Conservation (phyloP, 441 rosid genomes). For the Brassica balearica region DNA sequence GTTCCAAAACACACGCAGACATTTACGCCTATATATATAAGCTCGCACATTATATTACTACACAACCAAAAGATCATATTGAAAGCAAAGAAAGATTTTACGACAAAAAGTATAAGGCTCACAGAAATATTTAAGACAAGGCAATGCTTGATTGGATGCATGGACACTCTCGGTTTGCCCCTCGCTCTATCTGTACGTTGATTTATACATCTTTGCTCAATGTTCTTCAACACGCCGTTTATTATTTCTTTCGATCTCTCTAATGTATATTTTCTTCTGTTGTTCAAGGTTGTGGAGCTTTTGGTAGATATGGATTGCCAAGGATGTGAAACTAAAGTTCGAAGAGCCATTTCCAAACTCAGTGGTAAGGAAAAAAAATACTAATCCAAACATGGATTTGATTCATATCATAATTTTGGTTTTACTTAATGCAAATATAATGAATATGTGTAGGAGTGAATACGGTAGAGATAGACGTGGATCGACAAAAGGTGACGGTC, state of each 20-base stretch:
- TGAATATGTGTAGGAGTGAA: constrained; percentile 60
- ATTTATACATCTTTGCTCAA: neutral
- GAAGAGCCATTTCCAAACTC: constrained; percentile 73
- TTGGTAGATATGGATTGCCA: constrained; percentile 86
- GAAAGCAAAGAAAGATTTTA: constrained; percentile 14
- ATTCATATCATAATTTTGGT: neutral
- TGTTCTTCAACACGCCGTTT: neutral
- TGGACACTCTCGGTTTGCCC: constrained; percentile 53
- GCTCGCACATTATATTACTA: constrained; percentile 13
- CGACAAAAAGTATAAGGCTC: constrained; percentile 23
- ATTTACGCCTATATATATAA: constrained; percentile 23
- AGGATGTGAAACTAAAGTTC: constrained; percentile 77
- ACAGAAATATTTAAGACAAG: neutral
- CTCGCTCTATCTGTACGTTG: constrained; percentile 70
- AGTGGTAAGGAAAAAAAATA: constrained; percentile 51
- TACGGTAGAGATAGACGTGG: constrained; percentile 73
- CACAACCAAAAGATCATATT: constrained; percentile 24
- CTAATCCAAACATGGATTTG: neutral
- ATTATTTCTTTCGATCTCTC: neutral
- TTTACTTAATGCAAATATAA: neutral
- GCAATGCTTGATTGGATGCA: constrained; percentile 60
- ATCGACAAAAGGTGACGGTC: constrained; percentile 77
- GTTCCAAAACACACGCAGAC: constrained; percentile 36
- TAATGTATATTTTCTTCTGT: neutral
- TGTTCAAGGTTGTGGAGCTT: constrained; percentile 70